A percentile compares a stretch with the other conserved stretches of the same genome.
Conservation (phyloP, 2,329 filamentous ascomycete species). For the Colletotrichum truncatum region DNA sequence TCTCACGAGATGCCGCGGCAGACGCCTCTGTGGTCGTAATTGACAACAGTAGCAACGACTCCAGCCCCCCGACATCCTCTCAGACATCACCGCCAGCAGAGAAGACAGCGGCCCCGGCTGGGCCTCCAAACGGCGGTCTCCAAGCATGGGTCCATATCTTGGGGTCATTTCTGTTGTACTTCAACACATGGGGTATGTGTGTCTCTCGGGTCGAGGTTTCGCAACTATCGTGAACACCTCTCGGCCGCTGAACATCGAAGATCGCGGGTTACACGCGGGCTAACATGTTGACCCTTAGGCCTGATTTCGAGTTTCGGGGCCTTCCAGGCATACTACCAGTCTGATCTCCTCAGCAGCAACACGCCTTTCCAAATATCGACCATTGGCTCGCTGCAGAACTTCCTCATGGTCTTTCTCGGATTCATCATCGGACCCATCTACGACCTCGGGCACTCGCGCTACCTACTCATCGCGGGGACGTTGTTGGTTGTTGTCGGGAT, state of each 20-base stretch:
- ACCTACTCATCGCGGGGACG: conserved; percentile 49
- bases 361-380: conserved; percentile 44
- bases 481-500: conserved; percentile 55
- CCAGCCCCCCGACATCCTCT: conserved; percentile 5
- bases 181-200: conserved; percentile 47
- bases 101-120: conserved; percentile 5
- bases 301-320: conserved; percentile 56
- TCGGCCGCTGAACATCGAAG: too few species aligned
- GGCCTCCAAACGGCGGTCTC: conserved; percentile 35
- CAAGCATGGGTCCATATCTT: conserved; percentile 59
- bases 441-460: conserved; percentile 55
- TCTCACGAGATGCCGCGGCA: background rate
- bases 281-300: conserved; percentile 36
- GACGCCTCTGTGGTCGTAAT: background rate
- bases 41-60: background rate
- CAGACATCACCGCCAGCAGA: conserved; percentile 13
- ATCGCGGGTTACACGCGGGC: background rate
- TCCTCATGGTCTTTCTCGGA: conserved; percentile 53
- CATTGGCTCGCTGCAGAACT: conserved; percentile 58
- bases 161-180: conserved; percentile 57
- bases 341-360: conserved; percentile 34
- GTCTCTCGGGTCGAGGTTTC: background rate
- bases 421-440: conserved; percentile 54
- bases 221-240: background rate
- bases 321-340: conserved; percentile 62